A percentile compares a stretch with the other conserved stretches of the same genome.
Evolutionary conservation across 805 yeast species (phyloP).

Genomic region (Kluyveromyces aestuarii): DNA sequence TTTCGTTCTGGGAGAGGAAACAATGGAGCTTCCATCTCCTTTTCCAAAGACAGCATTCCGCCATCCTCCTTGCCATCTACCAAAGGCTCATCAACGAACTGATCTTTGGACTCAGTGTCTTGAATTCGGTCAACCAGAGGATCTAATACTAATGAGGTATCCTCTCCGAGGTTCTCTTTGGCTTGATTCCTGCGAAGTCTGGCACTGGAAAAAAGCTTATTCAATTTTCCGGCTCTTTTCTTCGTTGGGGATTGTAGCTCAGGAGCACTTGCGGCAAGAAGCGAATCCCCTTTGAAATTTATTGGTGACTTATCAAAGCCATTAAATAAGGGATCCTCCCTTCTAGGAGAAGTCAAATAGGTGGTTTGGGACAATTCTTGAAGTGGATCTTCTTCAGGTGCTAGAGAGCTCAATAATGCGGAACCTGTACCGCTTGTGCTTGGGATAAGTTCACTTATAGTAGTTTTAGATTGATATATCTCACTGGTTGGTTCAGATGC

Average conservation of each 20-base stretch:
- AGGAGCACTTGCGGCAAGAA: slow-evolving; percentile 7
- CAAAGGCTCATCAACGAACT: slow-evolving; percentile 21
- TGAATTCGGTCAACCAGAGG: slow-evolving; percentile 27
- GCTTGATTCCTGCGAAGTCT: slow-evolving; percentile 34
- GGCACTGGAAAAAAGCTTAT: slow-evolving; percentile 39
- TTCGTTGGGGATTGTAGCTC: slow-evolving; percentile 29
- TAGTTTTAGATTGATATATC: not conserved
- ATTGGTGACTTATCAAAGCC: slow-evolving; percentile 18
- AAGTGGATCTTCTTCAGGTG: slow-evolving; percentile 30
- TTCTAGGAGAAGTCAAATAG: slow-evolving; percentile 15
- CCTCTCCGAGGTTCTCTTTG: slow-evolving; percentile 13
- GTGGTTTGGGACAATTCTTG: slow-evolving; percentile 36
- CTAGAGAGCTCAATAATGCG: slow-evolving; percentile 19
- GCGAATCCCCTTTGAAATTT: slow-evolving; percentile 8
- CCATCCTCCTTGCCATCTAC: slow-evolving; percentile 18
- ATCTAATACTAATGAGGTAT: slow-evolving; percentile 13
- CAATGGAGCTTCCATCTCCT: slow-evolving; percentile 19
- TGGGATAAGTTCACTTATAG: not conserved
- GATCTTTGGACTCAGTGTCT: slow-evolving; percentile 23
- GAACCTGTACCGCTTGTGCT: not conserved
- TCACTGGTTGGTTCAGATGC: slow-evolving; percentile 8
- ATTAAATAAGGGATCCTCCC: slow-evolving; percentile 29
- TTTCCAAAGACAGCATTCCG: slow-evolving; percentile 7
- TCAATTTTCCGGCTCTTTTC: slow-evolving; percentile 30
- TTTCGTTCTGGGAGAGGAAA: slow-evolving; percentile 14